Percentiles rank a stretch among this genome's conserved stretches.
These are phyloP conservation scores for Neospora caninum DNA, from an alignment of 169 alveolate species.

Conservation along the genomic window DNA sequence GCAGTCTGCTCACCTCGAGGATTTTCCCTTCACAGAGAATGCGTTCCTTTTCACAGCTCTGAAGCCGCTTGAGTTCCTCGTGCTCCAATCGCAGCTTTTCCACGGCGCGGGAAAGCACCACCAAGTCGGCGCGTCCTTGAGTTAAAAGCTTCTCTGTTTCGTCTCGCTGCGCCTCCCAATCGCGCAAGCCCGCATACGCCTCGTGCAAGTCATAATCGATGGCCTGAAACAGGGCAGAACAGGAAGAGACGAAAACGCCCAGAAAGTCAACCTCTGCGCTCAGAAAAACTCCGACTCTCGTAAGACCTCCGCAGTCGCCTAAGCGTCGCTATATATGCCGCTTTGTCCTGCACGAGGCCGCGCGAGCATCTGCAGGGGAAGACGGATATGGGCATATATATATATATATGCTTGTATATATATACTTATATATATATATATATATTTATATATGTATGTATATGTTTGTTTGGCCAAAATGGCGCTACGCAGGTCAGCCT, in stretches of 20 bases:
- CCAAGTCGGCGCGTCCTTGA: background rate
- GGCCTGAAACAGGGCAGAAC: background rate
- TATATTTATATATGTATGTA: no score
- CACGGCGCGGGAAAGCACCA: background rate
- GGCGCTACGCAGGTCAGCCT: no score
- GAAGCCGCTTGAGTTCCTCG: background rate
- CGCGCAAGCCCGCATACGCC: constrained; percentile 11
- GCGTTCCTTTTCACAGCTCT: background rate
- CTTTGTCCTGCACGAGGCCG: no score
- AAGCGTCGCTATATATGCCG: no score
- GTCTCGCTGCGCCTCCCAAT: constrained; percentile 1
- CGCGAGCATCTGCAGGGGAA: background rate
- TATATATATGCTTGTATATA: no score
- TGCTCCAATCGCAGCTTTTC: background rate
- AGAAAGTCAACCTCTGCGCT: no score
- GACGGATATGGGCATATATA: background rate
- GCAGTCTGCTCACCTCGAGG: background rate
- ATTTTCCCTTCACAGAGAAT: constrained; percentile 10
- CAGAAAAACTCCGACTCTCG: no score
- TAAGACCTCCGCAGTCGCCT: no score
- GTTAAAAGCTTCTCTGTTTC: background rate
- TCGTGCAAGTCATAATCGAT: background rate
- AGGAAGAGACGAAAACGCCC: background rate
- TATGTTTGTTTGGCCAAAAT: no score
- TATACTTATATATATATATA: no score